Evolutionary conservation across 2,329 filamentous ascomycete species (phyloP).

Genomic region (Calonectria pteridis): DNA sequence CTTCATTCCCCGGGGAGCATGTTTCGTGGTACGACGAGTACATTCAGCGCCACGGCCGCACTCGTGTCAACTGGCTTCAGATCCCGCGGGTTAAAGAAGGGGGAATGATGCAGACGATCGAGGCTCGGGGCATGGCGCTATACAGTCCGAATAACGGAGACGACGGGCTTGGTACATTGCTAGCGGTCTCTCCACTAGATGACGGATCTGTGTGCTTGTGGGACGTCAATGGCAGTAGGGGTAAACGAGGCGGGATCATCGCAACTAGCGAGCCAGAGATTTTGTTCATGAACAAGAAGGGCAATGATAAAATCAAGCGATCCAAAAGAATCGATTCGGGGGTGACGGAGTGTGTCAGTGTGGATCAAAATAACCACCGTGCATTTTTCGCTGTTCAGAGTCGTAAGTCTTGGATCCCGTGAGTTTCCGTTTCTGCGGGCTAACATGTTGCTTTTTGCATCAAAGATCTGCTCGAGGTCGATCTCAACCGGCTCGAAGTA

Average conservation of each 20-base stretch:
- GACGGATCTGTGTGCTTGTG: conserved; percentile 91
- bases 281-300: conserved; percentile 68
- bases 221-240: conserved; percentile 74
- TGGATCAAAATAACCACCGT: conserved; percentile 75
- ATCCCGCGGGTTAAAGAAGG: conserved; percentile 63
- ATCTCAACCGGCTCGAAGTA: conserved; percentile 79
- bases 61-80: conserved; percentile 83
- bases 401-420: conserved; percentile 58
- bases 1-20: conserved; percentile 76
- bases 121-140: conserved; percentile 80
- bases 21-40: conserved; percentile 92
- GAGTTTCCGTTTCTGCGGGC: background rate
- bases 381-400: conserved; percentile 87
- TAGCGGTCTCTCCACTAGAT: conserved; percentile 82
- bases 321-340: conserved; percentile 78
- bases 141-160: conserved; percentile 67
- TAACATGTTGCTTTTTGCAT: conserved; percentile 5
- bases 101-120: conserved; percentile 62
- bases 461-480: conserved; percentile 79
- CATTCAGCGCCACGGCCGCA: conserved; percentile 81
- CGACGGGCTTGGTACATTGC: conserved; percentile 56
- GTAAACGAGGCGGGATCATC: conserved; percentile 71
- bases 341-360: conserved; percentile 85
- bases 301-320: conserved; percentile 58
- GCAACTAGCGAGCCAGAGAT: conserved; percentile 76